These are phyloP conservation scores for Gossypium ekmanianum DNA, from an alignment of 345 rosid genomes.

Conservation along the genomic window DNA sequence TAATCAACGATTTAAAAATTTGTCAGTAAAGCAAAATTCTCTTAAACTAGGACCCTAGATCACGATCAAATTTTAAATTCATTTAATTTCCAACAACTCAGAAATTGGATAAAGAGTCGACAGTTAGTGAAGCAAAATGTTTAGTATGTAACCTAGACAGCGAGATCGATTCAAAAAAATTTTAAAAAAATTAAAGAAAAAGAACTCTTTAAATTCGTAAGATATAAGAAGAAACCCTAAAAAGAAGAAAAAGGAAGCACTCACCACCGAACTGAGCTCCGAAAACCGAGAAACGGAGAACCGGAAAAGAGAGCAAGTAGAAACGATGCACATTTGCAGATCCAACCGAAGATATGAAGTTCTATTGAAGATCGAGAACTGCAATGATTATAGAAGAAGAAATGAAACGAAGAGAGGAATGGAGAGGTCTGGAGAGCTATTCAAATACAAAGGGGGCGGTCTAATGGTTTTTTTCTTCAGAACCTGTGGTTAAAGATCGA, in stretches of 20 bases:
- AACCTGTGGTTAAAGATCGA: constrained; percentile 43
- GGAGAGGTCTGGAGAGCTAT: constrained; percentile 33
- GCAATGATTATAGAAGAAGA: constrained; percentile 7
- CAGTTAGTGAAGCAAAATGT: not conserved
- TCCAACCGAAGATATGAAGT: constrained; percentile 23
- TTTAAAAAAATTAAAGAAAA: too few relatives aligned
- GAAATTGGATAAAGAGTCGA: not conserved
- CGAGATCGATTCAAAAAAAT: constrained; percentile 18
- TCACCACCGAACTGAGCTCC: constrained; percentile 38
- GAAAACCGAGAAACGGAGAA: constrained; percentile 16
- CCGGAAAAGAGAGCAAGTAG: constrained; percentile 9
- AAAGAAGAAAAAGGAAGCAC: constrained; percentile 11
- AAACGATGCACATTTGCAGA: constrained; percentile 42
- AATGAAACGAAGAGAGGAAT: not conserved
- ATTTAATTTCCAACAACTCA: constrained; percentile 13
- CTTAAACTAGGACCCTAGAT: not conserved
- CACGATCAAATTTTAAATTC: constrained; percentile 11
- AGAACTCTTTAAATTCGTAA: constrained; percentile 12
- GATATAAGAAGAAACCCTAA: not conserved
- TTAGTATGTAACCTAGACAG: constrained; percentile 6
- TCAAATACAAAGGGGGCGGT: constrained; percentile 68
- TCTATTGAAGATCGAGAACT: constrained; percentile 20
- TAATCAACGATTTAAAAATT: not conserved
- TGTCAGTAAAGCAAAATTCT: not conserved
- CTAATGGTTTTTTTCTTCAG: constrained; percentile 12